Conservation (phyloP, 108 stramenopile genomes). For the Skeletonema costatum region DNA sequence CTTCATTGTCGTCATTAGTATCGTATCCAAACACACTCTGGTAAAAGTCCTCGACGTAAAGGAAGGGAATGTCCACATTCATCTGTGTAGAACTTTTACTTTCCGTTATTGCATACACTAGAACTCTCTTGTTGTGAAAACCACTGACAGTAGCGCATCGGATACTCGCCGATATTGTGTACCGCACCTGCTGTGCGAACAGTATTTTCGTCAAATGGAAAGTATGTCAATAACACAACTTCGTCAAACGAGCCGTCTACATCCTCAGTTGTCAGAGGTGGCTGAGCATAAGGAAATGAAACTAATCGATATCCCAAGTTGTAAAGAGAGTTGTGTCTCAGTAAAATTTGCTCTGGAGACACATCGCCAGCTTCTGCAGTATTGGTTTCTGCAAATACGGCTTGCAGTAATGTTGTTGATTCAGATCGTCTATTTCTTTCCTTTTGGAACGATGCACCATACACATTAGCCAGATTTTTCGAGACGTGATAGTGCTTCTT, state of each 20-base stretch:
- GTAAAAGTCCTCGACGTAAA: conserved; percentile 56
- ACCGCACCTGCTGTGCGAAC: not conserved
- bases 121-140: not conserved
- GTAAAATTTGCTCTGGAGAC: conserved; percentile 38
- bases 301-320: conserved; percentile 57
- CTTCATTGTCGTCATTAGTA: not conserved
- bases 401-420: conserved; percentile 19
- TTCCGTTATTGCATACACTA: not conserved
- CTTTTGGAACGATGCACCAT: not conserved
- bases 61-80: conserved; percentile 44
- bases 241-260: conserved; percentile 44
- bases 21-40: conserved; percentile 53
- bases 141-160: conserved; percentile 20
- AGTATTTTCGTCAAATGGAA: conserved; percentile 16
- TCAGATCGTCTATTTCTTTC: not conserved
- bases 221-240: conserved; percentile 50
- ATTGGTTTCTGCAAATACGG: conserved; percentile 62
- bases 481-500: conserved; percentile 43
- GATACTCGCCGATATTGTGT: not conserved
- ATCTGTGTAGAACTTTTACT: conserved; percentile 8
- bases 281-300: conserved; percentile 60
- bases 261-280: conserved; percentile 45
- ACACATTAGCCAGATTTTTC: conserved; percentile 29
- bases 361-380: conserved; percentile 56
- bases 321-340: conserved; percentile 50